Conservation (phyloP, 768 basidiomycete genomes). For the Boletus reticuloceps region DNA sequence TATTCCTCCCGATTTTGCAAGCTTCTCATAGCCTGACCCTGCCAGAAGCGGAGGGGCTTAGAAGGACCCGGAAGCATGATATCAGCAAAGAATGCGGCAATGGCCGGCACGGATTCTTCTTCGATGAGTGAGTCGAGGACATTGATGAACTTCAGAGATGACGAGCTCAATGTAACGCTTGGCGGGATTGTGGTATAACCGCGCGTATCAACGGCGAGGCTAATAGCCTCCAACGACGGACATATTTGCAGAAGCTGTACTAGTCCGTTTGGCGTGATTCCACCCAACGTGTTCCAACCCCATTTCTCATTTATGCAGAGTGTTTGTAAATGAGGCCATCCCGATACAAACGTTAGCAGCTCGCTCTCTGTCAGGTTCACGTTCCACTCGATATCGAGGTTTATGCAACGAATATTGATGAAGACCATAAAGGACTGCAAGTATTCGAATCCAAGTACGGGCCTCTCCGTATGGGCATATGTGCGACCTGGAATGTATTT, state of each 20-base stretch:
- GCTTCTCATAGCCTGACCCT: too few relatives aligned
- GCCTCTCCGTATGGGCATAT: too few relatives aligned
- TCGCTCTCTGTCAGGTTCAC: background rate
- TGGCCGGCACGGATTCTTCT: too few relatives aligned
- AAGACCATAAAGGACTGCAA: background rate
- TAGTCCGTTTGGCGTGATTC: background rate
- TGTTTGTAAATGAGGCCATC: background rate
- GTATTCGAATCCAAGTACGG: background rate
- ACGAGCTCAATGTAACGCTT: background rate
- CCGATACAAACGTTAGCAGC: background rate
- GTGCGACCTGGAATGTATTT: too few relatives aligned
- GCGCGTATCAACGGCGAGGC: background rate
- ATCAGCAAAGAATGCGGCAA: too few relatives aligned
- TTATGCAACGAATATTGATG: background rate
- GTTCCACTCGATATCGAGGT: background rate
- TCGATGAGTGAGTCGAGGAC: too few relatives aligned
- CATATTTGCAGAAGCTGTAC: background rate
- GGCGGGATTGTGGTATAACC: background rate
- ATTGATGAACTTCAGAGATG: too few relatives aligned
- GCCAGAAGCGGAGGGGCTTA: too few relatives aligned
- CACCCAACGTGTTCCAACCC: background rate
- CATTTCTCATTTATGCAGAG: background rate
- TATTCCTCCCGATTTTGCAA: too few relatives aligned
- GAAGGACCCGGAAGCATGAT: too few relatives aligned
- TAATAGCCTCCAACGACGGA: background rate